Evolutionary conservation across 768 basidiomycete species (phyloP).

Genomic region (Termitomyces sp.): DNA sequence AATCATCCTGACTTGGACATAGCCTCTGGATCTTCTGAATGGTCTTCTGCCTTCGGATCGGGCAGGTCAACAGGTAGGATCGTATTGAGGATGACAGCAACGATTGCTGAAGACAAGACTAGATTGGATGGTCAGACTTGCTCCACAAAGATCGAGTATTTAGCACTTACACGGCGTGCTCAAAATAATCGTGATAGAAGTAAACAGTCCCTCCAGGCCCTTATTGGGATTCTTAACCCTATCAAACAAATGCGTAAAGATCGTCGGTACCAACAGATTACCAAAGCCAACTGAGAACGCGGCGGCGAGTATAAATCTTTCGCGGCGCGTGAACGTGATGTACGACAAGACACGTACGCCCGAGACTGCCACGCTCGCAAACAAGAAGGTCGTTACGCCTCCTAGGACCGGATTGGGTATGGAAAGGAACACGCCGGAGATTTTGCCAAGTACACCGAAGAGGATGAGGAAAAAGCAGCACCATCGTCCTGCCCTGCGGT

Average conservation of each 20-base stretch:
- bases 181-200: constrained; percentile 77
- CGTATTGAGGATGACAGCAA: constrained; percentile 57
- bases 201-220: constrained; percentile 66
- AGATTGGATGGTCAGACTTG: neutral
- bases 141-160: neutral
- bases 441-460: constrained; percentile 78
- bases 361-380: constrained; percentile 70
- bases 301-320: constrained; percentile 69
- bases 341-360: constrained; percentile 70
- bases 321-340: constrained; percentile 57
- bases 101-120: constrained; percentile 60
- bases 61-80: constrained; percentile 42
- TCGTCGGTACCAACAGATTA: constrained; percentile 61
- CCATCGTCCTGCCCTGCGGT: constrained; percentile 73
- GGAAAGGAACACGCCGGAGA: constrained; percentile 81
- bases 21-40: neutral
- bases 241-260: constrained; percentile 72
- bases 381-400: constrained; percentile 86
- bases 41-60: constrained; percentile 1
- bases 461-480: constrained; percentile 79
- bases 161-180: constrained; percentile 72
- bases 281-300: constrained; percentile 71
- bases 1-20: neutral
- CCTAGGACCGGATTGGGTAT: constrained; percentile 84
- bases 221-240: constrained; percentile 49